Evolutionary conservation across 306 rosid genomes (phyloP).

Genomic region (Bauhinia variegata): DNA sequence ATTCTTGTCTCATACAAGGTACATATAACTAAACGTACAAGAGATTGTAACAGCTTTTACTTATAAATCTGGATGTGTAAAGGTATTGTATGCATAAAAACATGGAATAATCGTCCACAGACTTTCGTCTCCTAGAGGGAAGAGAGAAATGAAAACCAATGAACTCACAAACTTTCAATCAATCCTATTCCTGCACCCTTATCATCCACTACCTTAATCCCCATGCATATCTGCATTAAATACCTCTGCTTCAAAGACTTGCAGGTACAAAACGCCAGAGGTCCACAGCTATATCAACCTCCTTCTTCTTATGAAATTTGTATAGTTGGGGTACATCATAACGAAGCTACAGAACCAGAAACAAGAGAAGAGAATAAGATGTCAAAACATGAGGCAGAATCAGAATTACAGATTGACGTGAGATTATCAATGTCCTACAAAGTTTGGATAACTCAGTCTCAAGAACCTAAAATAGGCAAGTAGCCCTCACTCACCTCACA

Average conservation of each 20-base stretch:
- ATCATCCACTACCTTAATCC: conserved; percentile 21
- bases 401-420: neutral
- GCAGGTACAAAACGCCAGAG: conserved; percentile 89
- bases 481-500: conserved; percentile 63
- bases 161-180: neutral
- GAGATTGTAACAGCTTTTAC: conserved; percentile 8
- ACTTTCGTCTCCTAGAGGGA: neutral
- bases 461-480: conserved; percentile 4
- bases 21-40: neutral
- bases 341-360: conserved; percentile 67
- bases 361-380: conserved; percentile 13
- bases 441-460: too few relatives aligned
- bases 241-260: conserved; percentile 38
- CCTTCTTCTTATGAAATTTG: conserved; percentile 92
- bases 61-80: neutral
- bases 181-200: conserved; percentile 15
- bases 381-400: conserved; percentile 9
- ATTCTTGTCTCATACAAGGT: too few relatives aligned
- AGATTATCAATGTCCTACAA: neutral
- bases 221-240: conserved; percentile 28
- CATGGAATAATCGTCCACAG: neutral
- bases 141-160: neutral
- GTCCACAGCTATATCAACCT: conserved; percentile 84
- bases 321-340: conserved; percentile 69
- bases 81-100: neutral